Evolutionary conservation across 352 stramenopile species (phyloP).

Genomic region (Pelagophyceae sp.): DNA sequence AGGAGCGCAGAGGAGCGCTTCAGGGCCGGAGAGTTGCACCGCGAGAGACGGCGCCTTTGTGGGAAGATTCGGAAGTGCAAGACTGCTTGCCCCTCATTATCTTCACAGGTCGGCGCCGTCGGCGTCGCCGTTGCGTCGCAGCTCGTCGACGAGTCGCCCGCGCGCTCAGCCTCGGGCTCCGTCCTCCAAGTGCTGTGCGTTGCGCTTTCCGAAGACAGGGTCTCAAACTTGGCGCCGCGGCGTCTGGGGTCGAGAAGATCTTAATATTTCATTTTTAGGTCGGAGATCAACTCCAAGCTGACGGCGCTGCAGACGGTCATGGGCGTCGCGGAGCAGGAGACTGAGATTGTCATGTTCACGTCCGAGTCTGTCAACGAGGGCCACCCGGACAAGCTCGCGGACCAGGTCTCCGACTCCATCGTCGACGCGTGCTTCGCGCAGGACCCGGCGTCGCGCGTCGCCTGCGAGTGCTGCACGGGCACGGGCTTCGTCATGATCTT

Average conservation of each 20-base stretch:
- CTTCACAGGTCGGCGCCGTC: neutral
- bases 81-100: too few species aligned
- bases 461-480: slow-evolving; percentile 98
- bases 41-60: too few species aligned
- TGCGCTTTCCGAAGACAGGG: neutral
- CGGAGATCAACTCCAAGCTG: slow-evolving; percentile 3
- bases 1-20: too few species aligned
- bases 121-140: neutral
- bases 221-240: too few species aligned
- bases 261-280: too few species aligned
- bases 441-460: slow-evolving; percentile 93
- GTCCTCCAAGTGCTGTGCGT: neutral
- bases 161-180: neutral
- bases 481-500: slow-evolving; percentile 99
- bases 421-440: slow-evolving; percentile 95
- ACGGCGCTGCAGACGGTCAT: slow-evolving; percentile 6
- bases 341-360: slow-evolving; percentile 54
- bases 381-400: slow-evolving; percentile 95
- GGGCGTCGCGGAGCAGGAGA: neutral
- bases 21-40: too few species aligned
- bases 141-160: neutral
- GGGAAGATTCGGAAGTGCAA: too few species aligned
- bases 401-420: slow-evolving; percentile 97
- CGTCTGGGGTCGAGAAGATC: too few species aligned
- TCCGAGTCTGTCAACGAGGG: slow-evolving; percentile 99